A percentile compares a stretch with the other conserved stretches of the same genome.
phyloP scores from a whole-genome alignment of 805 yeast species.

The Ogataea populi-albae region DNA sequence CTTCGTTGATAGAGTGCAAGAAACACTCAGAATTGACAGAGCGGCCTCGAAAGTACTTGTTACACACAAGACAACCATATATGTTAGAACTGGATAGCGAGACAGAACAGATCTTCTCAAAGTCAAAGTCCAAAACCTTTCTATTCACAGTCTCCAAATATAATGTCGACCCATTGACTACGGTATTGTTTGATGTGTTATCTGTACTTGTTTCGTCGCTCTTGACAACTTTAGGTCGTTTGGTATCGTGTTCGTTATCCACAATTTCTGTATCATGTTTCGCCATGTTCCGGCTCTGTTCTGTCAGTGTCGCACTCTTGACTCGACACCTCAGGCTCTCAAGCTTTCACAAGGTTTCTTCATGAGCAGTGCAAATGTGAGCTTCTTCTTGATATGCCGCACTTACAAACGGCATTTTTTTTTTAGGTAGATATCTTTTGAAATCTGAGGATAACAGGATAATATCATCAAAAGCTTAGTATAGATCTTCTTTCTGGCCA shows the following conservation, averaged over 20 bases:
- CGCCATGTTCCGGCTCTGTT: too few relatives aligned
- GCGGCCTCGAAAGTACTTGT: slow-evolving; percentile 70
- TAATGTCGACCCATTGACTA: slow-evolving; percentile 12
- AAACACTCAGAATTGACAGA: slow-evolving; percentile 63
- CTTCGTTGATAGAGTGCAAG: slow-evolving; percentile 57
- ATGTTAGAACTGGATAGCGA: slow-evolving; percentile 60
- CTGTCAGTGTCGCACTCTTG: too few relatives aligned
- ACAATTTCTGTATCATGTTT: too few relatives aligned
- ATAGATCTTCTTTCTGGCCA: too few relatives aligned
- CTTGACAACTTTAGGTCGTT: slow-evolving; percentile 1
- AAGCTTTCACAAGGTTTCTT: too few relatives aligned
- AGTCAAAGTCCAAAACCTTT: slow-evolving; percentile 59
- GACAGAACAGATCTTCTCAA: slow-evolving; percentile 62
- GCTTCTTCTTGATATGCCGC: too few relatives aligned
- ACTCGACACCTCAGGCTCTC: too few relatives aligned
- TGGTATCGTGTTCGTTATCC: background rate
- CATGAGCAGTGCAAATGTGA: too few relatives aligned
- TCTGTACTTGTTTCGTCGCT: slow-evolving; percentile 1
- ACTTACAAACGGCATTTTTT: too few relatives aligned
- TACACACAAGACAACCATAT: slow-evolving; percentile 73
- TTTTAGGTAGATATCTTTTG: too few relatives aligned
- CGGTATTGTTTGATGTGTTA: slow-evolving; percentile 1
- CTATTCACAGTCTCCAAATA: slow-evolving; percentile 45
- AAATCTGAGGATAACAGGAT: too few relatives aligned
- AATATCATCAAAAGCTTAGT: too few relatives aligned